These are phyloP conservation scores for Akebia trifoliata DNA, from an alignment of 164 flowering plant species.

Conservation along the genomic window DNA sequence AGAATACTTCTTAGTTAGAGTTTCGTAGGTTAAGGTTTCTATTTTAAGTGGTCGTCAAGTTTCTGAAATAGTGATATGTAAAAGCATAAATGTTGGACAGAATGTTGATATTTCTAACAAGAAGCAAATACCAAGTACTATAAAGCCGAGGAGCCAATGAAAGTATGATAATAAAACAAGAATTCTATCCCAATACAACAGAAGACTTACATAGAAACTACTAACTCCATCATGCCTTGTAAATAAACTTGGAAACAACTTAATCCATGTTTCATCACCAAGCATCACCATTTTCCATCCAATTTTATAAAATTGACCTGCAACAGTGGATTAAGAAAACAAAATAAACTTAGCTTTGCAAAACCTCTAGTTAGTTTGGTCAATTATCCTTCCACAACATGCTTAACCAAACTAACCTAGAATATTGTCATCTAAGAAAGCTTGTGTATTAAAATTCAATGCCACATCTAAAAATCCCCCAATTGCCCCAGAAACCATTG, in stretches of 20 bases:
- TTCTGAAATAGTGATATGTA: not conserved
- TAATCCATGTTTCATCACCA: slow-evolving; percentile 99
- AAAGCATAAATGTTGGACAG: not conserved
- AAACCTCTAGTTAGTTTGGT: not conserved
- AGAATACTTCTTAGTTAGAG: too few relatives aligned
- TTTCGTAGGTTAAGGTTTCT: too few relatives aligned
- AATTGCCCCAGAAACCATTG: slow-evolving; percentile 90
- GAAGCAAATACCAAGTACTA: not conserved
- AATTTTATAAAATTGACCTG: slow-evolving; percentile 62
- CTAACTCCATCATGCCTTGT: slow-evolving; percentile 84
- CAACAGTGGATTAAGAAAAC: slow-evolving; percentile 1
- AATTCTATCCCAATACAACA: not conserved
- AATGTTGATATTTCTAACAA: not conserved
- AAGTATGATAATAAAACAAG: not conserved
- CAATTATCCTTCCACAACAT: slow-evolving; percentile 4
- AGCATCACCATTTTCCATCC: slow-evolving; percentile 94
- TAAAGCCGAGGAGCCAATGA: not conserved
- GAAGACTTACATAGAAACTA: slow-evolving; percentile 79
- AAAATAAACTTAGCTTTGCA: not conserved
- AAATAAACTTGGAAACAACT: slow-evolving; percentile 83
- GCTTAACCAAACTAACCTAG: slow-evolving; percentile 49
- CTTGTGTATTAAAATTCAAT: slow-evolving; percentile 89
- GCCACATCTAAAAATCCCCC: slow-evolving; percentile 94
- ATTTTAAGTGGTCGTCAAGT: not conserved
- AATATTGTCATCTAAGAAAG: slow-evolving; percentile 84